These are phyloP conservation scores for Entonaema liquescens DNA, from an alignment of 495 filamentous ascomycete genomes.

Conservation along the genomic window DNA sequence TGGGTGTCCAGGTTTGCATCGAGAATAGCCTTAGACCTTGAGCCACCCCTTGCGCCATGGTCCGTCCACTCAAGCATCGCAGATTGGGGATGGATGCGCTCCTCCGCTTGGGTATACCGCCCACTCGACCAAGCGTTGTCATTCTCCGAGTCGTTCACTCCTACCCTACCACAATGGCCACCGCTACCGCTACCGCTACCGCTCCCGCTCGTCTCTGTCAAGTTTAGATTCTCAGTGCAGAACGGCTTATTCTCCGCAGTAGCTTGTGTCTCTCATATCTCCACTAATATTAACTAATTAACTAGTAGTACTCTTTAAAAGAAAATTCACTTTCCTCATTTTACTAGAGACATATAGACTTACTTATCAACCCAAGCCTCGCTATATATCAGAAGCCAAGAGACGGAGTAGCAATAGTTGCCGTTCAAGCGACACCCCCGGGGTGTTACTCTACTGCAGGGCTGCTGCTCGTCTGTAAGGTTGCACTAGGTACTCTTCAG, in stretches of 20 bases:
- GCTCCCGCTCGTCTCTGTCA: slow-evolving; percentile 3
- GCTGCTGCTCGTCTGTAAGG: slow-evolving; percentile 29
- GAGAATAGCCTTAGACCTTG: slow-evolving; percentile 21
- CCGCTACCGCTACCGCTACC: slow-evolving; percentile 5
- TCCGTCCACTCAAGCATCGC: slow-evolving; percentile 27
- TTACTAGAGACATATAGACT: slow-evolving; percentile 16
- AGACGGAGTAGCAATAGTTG: slow-evolving; percentile 24
- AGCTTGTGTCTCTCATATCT: slow-evolving; percentile 30
- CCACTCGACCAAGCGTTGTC: slow-evolving; percentile 28
- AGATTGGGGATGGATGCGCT: slow-evolving; percentile 29
- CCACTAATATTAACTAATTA: slow-evolving; percentile 29
- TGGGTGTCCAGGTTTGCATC: slow-evolving; percentile 17
- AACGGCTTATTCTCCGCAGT: slow-evolving; percentile 21
- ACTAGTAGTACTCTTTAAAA: slow-evolving; percentile 12
- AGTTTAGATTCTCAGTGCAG: slow-evolving; percentile 18
- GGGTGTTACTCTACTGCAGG: slow-evolving; percentile 21
- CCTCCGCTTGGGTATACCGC: slow-evolving; percentile 35
- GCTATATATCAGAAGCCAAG: slow-evolving; percentile 32
- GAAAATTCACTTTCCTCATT: slow-evolving; percentile 2
- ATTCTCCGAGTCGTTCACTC: slow-evolving; percentile 27
- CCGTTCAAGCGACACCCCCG: slow-evolving; percentile 33
- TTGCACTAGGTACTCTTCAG: slow-evolving; percentile 34
- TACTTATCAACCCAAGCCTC: slow-evolving; percentile 25
- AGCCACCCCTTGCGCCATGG: slow-evolving; percentile 44
- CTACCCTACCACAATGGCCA: slow-evolving; percentile 30